Base-by-base conservation (phyloP, 2,329 filamentous ascomycete genomes). In the Xylaria digitata region DNA sequence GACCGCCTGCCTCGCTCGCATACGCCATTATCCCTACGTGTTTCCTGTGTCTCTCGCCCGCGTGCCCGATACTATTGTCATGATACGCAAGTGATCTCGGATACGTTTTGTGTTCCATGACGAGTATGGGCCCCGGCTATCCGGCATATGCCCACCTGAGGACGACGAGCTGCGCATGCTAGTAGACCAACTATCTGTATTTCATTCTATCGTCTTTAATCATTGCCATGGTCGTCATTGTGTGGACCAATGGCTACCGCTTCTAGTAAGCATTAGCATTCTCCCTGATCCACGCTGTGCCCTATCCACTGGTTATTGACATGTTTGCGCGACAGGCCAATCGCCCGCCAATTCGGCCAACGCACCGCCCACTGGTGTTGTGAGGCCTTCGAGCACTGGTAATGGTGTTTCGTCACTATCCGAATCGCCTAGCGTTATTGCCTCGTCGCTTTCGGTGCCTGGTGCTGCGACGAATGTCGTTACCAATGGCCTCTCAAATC, bases 221-320 rank as follows among this genome's bases (percentile, higher is more conserved):
- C 65, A 66, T 61, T 75, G 74, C 72, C 72, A 75, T 76, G 74
- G 61, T 74, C 68, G 69, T 61, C 64, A 69, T 65, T 70, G 66
- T 48, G 62, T 58, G 59, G 63, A 65, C 68, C 71, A 74, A 76
- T 76, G 74, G 74, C 74, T 74, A 75, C 74, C 61, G 61, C 70
- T 67, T 71, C 74, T 69, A 73, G 74, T 76, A 73, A 61, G 72
- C 61, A 45, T 19, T 60, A 43, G 23, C 19, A 21, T 56, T 43
- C 17, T 53, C n/a, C 32, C 49, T 40, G 23, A 17, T 45, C 26
- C 61, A 11, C 59, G 40, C 37, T 8, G 8, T 50, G 40, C 50
- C 26, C 55, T 43, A 37, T 45, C 32, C 55, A 45, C 61, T 46
- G 17, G 6, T 68, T 63, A 54, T 72, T 75, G 61, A 74, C 72